Evolutionary conservation across 2,329 filamentous ascomycete species (phyloP).

Genomic region (Colletotrichum gigasporum): DNA sequence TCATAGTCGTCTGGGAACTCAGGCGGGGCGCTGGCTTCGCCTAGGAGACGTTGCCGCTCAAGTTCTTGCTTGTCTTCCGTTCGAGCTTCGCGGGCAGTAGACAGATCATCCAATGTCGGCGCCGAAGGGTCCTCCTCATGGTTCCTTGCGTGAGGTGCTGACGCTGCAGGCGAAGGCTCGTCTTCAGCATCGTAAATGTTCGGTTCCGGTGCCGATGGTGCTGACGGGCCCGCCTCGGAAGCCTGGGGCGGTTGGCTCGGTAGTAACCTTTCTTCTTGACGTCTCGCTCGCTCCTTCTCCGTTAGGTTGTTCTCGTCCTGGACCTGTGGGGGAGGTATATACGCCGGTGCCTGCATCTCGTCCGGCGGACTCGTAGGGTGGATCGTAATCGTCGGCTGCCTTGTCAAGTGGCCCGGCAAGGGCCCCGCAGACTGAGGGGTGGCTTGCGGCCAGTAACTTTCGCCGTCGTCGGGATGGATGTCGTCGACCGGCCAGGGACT

Average conservation of each 20-base stretch:
- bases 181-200: constrained; percentile 61
- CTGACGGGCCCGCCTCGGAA: constrained; percentile 46
- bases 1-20: constrained; percentile 65
- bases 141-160: constrained; percentile 31
- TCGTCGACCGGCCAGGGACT: constrained; percentile 25
- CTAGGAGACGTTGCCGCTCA: constrained; percentile 71
- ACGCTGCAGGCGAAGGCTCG: constrained; percentile 38
- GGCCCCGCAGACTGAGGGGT: constrained; percentile 8
- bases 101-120: constrained; percentile 57
- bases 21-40: constrained; percentile 71
- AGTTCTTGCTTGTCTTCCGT: constrained; percentile 84
- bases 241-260: constrained; percentile 77
- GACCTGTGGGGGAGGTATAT: constrained; percentile 69
- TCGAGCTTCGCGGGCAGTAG: constrained; percentile 39
- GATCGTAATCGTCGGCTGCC: constrained; percentile 27
- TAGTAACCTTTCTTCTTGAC: constrained; percentile 80
- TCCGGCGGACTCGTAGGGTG: constrained; percentile 34
- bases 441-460: constrained; percentile 25
- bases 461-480: constrained; percentile 21
- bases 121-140: constrained; percentile 49
- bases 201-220: constrained; percentile 34
- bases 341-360: constrained; percentile 52
- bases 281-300: constrained; percentile 84
- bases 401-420: not conserved
- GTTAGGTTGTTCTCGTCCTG: constrained; percentile 70